phyloP scores from a whole-genome alignment of 345 rosid genomes.

The Brassica napus region Da-Ae NC_063439.1:276001-276500 shows the following conservation, averaged over 20 bases:
- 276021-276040: not conserved
- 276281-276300: too few relatives aligned
- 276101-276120: not conserved
- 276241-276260: not conserved
- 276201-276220: not conserved
- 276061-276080: not conserved
- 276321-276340: not conserved
- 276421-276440: not conserved
- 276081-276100: not conserved
- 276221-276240: not conserved
- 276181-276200: not conserved
- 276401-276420: too few relatives aligned
- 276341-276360: not conserved
- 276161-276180: not conserved
- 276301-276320: not conserved
- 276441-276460: not conserved
- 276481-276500: not conserved
- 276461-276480: not conserved
- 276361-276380: not conserved
- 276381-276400: too few relatives aligned
- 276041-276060: not conserved
- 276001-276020: not conserved
- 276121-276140: not conserved
- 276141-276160: not conserved
- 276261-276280: not conserved